phyloP scores from a whole-genome alignment of 331 rosid genomes.

The Acacia concinna region DNA sequence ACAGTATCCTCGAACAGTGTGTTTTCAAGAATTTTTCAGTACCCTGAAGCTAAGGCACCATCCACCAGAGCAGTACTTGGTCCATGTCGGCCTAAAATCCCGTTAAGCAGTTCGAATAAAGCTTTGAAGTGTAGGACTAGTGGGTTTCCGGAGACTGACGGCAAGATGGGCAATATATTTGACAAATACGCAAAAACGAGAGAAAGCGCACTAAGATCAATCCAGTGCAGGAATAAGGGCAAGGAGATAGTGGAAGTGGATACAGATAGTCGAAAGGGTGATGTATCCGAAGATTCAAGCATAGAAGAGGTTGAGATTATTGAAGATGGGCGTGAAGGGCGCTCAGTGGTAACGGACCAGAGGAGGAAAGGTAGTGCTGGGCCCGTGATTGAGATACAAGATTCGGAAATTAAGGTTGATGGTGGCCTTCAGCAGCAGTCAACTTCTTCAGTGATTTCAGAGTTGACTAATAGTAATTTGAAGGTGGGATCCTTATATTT shows the following conservation, averaged over 20 bases:
- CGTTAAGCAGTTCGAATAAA: conserved; percentile 12
- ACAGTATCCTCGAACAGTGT: conserved; percentile 40
- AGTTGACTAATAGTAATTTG: conserved; percentile 42
- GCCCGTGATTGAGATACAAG: conserved; percentile 37
- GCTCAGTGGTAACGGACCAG: conserved; percentile 27
- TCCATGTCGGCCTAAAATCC: conserved; percentile 56
- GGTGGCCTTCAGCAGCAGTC: conserved; percentile 44
- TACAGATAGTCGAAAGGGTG: conserved; percentile 31
- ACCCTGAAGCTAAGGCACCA: conserved; percentile 52
- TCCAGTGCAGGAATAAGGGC: conserved; percentile 34
- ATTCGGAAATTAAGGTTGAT: conserved; percentile 36
- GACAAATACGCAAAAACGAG: conserved; percentile 26
- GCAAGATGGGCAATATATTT: conserved; percentile 28
- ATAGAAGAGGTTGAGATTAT: conserved; percentile 50
- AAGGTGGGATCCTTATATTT: conserved; percentile 47
- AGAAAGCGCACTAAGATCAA: conserved; percentile 40
- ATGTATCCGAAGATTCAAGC: conserved; percentile 56
- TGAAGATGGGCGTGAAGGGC: conserved; percentile 45
- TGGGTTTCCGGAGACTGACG: neutral
- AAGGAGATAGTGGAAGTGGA: conserved; percentile 51
- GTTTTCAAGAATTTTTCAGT: conserved; percentile 57
- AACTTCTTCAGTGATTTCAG: conserved; percentile 46
- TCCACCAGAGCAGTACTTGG: conserved; percentile 61
- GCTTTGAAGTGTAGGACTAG: conserved; percentile 18
- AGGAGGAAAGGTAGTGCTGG: conserved; percentile 36